A percentile compares a stretch with the other conserved stretches of the same genome.
phyloP scores from a whole-genome alignment of 768 basidiomycete genomes.

The Tephrocybe sp. region DNA sequence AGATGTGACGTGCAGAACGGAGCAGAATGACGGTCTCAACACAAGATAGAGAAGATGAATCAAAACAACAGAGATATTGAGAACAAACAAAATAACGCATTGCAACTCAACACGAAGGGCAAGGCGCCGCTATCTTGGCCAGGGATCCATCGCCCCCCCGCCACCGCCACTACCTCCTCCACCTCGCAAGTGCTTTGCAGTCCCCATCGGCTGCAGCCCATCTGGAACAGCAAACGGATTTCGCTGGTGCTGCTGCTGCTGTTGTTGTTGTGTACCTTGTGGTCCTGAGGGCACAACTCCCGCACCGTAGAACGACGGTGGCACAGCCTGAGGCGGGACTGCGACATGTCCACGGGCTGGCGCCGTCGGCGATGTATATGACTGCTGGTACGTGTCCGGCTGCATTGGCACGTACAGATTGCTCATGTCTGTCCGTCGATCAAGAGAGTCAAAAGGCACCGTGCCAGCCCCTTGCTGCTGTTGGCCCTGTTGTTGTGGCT shows the following conservation, averaged over 20 bases:
- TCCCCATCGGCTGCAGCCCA: constrained; percentile 36
- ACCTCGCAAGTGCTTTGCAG: constrained; percentile 58
- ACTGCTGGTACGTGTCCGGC: constrained; percentile 71
- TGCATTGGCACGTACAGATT: constrained; percentile 81
- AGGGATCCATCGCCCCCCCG: constrained; percentile 54
- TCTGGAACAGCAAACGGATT: constrained; percentile 43
- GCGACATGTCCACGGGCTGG: constrained; percentile 43
- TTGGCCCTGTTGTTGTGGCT: constrained; percentile 32
- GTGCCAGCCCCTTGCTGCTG: constrained; percentile 28
- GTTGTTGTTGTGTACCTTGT: constrained; percentile 18
- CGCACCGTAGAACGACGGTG: constrained; percentile 71
- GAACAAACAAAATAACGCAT: background rate
- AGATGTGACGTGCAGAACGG: constrained; percentile 2
- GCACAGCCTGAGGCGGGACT: constrained; percentile 50
- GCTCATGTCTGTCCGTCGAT: constrained; percentile 63
- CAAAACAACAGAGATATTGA: constrained; percentile 7
- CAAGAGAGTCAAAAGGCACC: constrained; percentile 58
- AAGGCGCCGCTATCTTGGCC: constrained; percentile 58
- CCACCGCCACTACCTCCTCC: constrained; percentile 42
- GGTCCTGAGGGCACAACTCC: constrained; percentile 54
- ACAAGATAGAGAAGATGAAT: constrained; percentile 8
- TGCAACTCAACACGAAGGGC: background rate
- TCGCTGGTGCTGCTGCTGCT: constrained; percentile 32
- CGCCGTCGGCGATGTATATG: constrained; percentile 44
- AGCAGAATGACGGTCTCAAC: constrained; percentile 3